Evolutionary conservation across 148 eudicot species (phyloP).

Genomic region (Cornus controversa): DNA sequence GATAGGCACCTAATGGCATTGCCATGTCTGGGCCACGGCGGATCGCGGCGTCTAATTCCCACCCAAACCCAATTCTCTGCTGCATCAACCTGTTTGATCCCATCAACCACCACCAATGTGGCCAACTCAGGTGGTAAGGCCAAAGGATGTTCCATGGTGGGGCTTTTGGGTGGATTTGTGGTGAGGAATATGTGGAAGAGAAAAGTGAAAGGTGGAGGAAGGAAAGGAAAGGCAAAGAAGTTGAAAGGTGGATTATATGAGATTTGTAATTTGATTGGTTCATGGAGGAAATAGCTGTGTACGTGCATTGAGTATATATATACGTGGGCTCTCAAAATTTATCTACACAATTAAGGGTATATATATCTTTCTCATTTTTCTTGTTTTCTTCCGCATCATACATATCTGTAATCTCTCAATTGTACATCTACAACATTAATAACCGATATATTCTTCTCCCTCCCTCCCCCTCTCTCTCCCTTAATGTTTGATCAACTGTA

Average conservation of each 20-base stretch:
- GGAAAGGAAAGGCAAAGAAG: neutral
- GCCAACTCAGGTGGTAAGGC: no score
- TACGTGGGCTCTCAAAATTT: no score
- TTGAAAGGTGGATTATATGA: neutral
- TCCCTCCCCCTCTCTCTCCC: no score
- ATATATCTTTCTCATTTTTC: no score
- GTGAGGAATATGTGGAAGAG: no score
- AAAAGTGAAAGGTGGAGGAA: neutral
- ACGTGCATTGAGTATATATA: no score
- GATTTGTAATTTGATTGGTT: neutral
- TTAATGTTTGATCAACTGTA: no score
- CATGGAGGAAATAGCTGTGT: neutral
- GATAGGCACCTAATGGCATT: conserved; percentile 50
- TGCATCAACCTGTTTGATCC: conserved; percentile 5
- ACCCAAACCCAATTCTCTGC: conserved; percentile 3
- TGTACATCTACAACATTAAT: no score
- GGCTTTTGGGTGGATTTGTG: neutral
- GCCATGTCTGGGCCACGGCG: conserved; percentile 33
- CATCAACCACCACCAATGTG: neutral
- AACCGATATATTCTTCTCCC: no score
- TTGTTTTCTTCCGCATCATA: neutral
- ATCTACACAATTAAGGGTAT: no score
- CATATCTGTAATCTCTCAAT: no score
- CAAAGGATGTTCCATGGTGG: neutral
- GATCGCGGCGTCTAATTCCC: conserved; percentile 29